Base-by-base conservation (phyloP, 1,284 basidiomycete species). In the Xerocomus amazonicus region DNA sequence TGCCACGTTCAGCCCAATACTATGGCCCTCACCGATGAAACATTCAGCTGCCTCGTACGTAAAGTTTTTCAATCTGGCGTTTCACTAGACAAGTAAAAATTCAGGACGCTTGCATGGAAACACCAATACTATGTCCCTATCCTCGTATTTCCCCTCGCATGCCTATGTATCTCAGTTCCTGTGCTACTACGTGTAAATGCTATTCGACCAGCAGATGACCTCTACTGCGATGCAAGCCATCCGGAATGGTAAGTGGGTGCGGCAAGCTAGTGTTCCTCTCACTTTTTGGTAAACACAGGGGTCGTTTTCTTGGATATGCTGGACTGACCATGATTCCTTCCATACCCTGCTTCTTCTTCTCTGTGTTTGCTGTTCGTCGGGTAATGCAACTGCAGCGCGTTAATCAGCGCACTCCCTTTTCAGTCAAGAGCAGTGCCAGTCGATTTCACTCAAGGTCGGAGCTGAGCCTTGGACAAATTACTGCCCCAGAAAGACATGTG, bases 271-370 rank as follows among this genome's bases (percentile, higher is more conserved):
- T 28, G 23, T 36, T 4, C 26, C 23, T 36, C 43, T 54, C 12
- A 42, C 31, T 41, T 23, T 37, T 35, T 46, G 8, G 14, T 36
- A 23, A 14, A 50, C 9, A 4, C 46, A 86, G 83, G 84, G 70
- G 79, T 38, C 76, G 81, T 45, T 74, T 84, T 47, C 56, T 83
- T 13, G 77, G 80, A 45, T 84, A 82, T 59, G 76, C 39, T 17
- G 39, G 39, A 3, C 39, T 41, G 9, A 28, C 39, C 27, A 4
- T 41, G 8, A 41, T 41, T 14, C 39, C 39, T 16, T 28, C 39
- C 27, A 28, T 41, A 16, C 39, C 39, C 4, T 41, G 39, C 36
- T 66, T 83, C 31, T 65, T 71, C 50, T 58, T 80, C 10, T 80
- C 79, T 17, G 57, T 73, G 29, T 52, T 67, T n/a, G 76, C 79